Evolutionary conservation across 148 eudicot genomes (phyloP).

Genomic region (Cornus florida): DNA sequence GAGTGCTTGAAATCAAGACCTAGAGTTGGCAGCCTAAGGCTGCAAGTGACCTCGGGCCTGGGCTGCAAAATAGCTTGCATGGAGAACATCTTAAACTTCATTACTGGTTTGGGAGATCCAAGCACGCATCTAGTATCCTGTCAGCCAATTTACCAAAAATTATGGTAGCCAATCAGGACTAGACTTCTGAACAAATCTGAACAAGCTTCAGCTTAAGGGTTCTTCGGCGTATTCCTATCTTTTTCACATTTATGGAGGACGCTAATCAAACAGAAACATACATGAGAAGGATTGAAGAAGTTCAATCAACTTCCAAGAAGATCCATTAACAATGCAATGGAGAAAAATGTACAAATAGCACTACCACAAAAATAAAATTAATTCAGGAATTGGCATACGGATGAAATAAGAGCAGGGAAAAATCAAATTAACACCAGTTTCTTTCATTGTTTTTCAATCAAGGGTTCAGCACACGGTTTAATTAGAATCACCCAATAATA

Average conservation of each 20-base stretch:
- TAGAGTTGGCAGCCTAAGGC: slow-evolving; percentile 26
- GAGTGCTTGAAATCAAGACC: slow-evolving; percentile 30
- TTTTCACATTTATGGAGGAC: neutral
- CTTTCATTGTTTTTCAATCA: neutral
- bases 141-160: slow-evolving; percentile 36
- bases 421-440: neutral
- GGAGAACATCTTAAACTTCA: slow-evolving; percentile 27
- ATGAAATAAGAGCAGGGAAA: neutral
- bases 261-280: neutral
- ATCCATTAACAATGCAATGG: neutral
- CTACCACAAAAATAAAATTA: neutral
- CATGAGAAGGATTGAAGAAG: neutral
- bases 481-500: neutral
- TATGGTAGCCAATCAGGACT: slow-evolving; percentile 19
- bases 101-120: slow-evolving; percentile 49
- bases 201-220: neutral
- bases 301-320: neutral
- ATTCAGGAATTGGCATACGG: neutral
- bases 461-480: neutral
- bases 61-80: slow-evolving; percentile 32
- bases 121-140: slow-evolving; percentile 61
- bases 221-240: neutral
- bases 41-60: slow-evolving; percentile 22
- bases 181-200: neutral
- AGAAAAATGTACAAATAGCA: neutral